These are phyloP conservation scores for Aphanomyces astaci DNA, from an alignment of 352 stramenopile genomes.

Conservation along the genomic window DNA sequence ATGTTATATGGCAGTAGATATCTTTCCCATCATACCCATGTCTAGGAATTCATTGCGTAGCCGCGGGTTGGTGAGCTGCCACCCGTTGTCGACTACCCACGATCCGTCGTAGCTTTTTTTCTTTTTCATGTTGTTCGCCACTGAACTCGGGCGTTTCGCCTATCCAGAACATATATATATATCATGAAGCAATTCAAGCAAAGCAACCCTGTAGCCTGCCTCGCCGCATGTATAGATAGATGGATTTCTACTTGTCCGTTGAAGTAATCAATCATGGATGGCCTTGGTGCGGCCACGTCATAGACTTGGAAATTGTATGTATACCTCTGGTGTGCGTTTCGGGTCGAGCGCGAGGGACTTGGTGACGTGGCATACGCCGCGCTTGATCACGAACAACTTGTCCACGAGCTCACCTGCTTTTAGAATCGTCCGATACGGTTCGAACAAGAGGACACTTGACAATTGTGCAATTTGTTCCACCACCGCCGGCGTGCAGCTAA, in stretches of 20 bases:
- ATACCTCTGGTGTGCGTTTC: not conserved
- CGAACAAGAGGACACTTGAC: conserved; percentile 43
- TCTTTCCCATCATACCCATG: not conserved
- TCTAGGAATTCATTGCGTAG: conserved; percentile 35
- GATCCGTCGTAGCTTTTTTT: conserved; percentile 35
- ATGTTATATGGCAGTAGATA: too few species aligned
- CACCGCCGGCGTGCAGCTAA: conserved; percentile 43
- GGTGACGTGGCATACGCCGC: conserved; percentile 57
- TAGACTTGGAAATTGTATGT: not conserved
- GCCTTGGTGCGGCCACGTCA: not conserved
- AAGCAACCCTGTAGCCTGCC: not conserved
- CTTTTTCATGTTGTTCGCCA: not conserved
- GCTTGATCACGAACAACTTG: conserved; percentile 57
- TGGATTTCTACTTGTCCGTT: too few species aligned
- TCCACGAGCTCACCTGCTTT: conserved; percentile 48
- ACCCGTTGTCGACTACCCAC: conserved; percentile 72
- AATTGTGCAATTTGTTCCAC: conserved; percentile 39
- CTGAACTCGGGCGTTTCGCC: not conserved
- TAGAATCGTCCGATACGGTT: conserved; percentile 45
- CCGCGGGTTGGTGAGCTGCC: conserved; percentile 71
- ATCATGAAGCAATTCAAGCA: not conserved
- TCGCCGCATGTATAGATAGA: too few species aligned
- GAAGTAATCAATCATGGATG: too few species aligned
- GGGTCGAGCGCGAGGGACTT: conserved; percentile 28
- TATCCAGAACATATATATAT: not conserved